Percentiles rank a stretch among this genome's conserved stretches.
Evolutionary conservation across 345 rosid species (phyloP).

Genomic region (Durio zibethinus): DNA sequence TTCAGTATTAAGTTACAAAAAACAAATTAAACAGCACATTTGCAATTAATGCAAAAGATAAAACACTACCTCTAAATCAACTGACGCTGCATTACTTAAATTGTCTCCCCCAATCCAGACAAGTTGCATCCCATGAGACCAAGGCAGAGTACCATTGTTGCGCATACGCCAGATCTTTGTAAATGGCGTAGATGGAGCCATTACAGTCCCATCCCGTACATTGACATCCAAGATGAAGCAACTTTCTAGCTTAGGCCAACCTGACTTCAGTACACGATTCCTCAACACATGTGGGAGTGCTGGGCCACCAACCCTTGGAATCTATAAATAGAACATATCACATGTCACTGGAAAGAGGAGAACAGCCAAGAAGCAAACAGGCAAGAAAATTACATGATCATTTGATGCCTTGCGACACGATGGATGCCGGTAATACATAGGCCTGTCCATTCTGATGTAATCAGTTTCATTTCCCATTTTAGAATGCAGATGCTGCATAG

Average conservation of each 20-base stretch:
- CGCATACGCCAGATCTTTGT: slow-evolving; percentile 94
- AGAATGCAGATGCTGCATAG: slow-evolving; percentile 82
- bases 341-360: neutral
- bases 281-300: slow-evolving; percentile 21
- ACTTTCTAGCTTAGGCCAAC: slow-evolving; percentile 61
- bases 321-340: slow-evolving; percentile 22
- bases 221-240: slow-evolving; percentile 80
- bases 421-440: slow-evolving; percentile 30
- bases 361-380: slow-evolving; percentile 7
- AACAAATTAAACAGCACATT: neutral
- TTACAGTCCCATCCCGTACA: slow-evolving; percentile 71
- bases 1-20: neutral
- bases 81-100: slow-evolving; percentile 36
- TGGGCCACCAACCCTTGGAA: slow-evolving; percentile 28
- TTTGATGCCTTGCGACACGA: slow-evolving; percentile 31
- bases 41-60: slow-evolving; percentile 3
- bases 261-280: slow-evolving; percentile 33
- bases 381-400: slow-evolving; percentile 27
- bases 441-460: slow-evolving; percentile 68
- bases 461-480: slow-evolving; percentile 66
- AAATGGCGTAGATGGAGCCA: slow-evolving; percentile 71
- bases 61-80: slow-evolving; percentile 57
- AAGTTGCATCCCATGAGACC: slow-evolving; percentile 63
- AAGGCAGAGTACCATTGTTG: slow-evolving; percentile 64
- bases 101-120: slow-evolving; percentile 82